Conservation (phyloP, 2,329 filamentous ascomycete species). For the Monosporascus cannonballus region DNA sequence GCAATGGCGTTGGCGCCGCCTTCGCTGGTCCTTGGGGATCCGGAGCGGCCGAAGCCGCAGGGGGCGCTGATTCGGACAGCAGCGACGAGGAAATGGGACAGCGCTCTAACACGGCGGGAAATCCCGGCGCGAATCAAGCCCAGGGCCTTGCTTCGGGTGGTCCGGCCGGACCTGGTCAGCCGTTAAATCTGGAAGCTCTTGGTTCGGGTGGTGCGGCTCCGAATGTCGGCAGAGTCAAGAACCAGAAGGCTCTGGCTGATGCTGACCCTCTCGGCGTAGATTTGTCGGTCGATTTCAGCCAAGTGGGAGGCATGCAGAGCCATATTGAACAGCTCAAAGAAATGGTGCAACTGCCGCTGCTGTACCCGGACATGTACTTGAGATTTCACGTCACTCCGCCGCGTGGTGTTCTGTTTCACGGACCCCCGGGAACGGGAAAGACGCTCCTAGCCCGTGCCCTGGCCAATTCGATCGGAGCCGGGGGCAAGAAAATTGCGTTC, state of each 20-base stretch:
- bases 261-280: slow-evolving; percentile 93
- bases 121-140: slow-evolving; percentile 56
- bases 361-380: slow-evolving; percentile 92
- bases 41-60: slow-evolving; percentile 51
- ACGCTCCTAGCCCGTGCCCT: slow-evolving; percentile 91
- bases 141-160: slow-evolving; percentile 41
- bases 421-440: slow-evolving; percentile 95
- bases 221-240: slow-evolving; percentile 89
- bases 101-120: slow-evolving; percentile 51
- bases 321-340: slow-evolving; percentile 98
- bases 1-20: slow-evolving; percentile 59
- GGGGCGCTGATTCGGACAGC: slow-evolving; percentile 85
- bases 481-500: slow-evolving; percentile 92
- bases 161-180: slow-evolving; percentile 32
- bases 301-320: slow-evolving; percentile 84
- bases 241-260: slow-evolving; percentile 85
- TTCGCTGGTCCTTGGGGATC: slow-evolving; percentile 70
- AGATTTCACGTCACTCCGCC: slow-evolving; percentile 91
- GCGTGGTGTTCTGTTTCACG: slow-evolving; percentile 91
- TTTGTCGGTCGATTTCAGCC: slow-evolving; percentile 85
- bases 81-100: slow-evolving; percentile 86
- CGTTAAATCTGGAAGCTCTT: slow-evolving; percentile 32
- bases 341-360: slow-evolving; percentile 90
- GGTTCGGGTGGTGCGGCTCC: slow-evolving; percentile 48
- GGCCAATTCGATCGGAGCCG: slow-evolving; percentile 81